Evolutionary conservation across 108 stramenopile species (phyloP).

Genomic region (Aurantiochytrium sp.): DNA sequence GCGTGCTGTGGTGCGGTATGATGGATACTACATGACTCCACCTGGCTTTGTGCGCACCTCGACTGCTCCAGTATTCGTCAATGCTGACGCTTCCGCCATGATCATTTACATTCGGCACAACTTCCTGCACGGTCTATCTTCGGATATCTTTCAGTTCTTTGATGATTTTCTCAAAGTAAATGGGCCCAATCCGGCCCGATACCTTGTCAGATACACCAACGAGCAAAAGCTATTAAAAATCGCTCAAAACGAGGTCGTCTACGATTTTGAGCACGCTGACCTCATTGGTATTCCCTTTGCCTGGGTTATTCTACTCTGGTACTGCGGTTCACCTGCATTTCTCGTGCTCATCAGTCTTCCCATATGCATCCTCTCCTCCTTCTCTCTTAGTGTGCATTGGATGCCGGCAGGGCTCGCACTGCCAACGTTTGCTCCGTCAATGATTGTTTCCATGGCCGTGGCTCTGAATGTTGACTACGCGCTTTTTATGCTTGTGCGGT

Average conservation of each 20-base stretch:
- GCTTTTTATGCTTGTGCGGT: background rate
- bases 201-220: background rate
- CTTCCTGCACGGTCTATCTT: background rate
- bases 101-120: background rate
- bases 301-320: background rate
- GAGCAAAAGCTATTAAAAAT: background rate
- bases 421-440: background rate
- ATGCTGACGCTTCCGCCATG: background rate
- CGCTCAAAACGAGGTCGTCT: background rate
- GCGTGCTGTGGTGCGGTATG: background rate
- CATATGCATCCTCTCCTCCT: background rate
- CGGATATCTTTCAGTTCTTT: background rate
- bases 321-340: background rate
- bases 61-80: background rate
- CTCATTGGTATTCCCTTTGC: constrained; percentile 3
- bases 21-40: background rate
- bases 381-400: constrained; percentile 1
- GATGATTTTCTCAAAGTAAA: background rate
- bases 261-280: constrained; percentile 13
- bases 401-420: background rate
- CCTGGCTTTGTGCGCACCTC: background rate
- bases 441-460: constrained; percentile 7
- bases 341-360: background rate
- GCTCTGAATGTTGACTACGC: constrained; percentile 5
- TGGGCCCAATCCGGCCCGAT: background rate